phyloP scores from a whole-genome alignment of 352 stramenopile genomes.

The Pythium graminicola region DNA sequence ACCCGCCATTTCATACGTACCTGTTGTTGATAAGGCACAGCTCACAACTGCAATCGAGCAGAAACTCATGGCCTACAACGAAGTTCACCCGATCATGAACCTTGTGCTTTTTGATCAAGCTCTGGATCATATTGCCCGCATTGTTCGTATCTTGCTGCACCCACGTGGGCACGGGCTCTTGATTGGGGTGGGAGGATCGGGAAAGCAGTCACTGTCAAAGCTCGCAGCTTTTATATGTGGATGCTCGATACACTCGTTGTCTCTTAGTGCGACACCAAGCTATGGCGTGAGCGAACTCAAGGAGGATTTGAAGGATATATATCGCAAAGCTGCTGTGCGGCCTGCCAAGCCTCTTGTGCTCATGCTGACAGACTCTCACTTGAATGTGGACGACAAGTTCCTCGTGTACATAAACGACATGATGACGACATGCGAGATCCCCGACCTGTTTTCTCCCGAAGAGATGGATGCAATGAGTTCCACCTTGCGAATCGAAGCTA shows the following conservation, averaged over 20 bases:
- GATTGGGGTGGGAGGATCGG: constrained; percentile 76
- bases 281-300: constrained; percentile 80
- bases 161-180: constrained; percentile 78
- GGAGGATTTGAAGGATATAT: constrained; percentile 88
- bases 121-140: constrained; percentile 84
- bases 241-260: constrained; percentile 61
- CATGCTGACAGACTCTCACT: constrained; percentile 83
- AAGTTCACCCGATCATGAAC: constrained; percentile 90
- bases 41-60: constrained; percentile 50
- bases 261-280: constrained; percentile 38
- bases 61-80: constrained; percentile 86
- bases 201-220: constrained; percentile 88
- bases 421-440: constrained; percentile 64
- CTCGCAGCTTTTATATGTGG: constrained; percentile 86
- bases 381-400: constrained; percentile 78
- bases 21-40: constrained; percentile 43
- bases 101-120: constrained; percentile 90
- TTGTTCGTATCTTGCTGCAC: constrained; percentile 77
- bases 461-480: constrained; percentile 85
- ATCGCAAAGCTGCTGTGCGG: constrained; percentile 79
- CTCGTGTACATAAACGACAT: constrained; percentile 86
- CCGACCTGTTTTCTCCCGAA: constrained; percentile 81
- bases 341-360: constrained; percentile 83
- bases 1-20: constrained; percentile 34
- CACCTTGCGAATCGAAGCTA: constrained; percentile 73